These are phyloP conservation scores for Thelonectria rubi DNA, from an alignment of 2,329 filamentous ascomycete species.

Conservation along the genomic window DNA sequence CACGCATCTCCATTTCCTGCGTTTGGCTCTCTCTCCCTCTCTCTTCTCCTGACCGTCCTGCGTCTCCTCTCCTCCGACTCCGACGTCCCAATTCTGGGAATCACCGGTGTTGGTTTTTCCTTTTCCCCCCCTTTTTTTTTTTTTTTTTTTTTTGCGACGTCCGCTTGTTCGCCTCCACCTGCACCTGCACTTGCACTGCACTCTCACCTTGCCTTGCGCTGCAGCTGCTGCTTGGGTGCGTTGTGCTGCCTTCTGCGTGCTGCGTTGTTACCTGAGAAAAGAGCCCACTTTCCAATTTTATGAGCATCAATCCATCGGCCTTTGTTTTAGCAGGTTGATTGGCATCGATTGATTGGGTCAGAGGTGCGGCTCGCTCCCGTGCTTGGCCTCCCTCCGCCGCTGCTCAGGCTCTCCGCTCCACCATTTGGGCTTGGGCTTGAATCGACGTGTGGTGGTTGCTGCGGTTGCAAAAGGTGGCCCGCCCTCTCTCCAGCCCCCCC, in stretches of 20 bases:
- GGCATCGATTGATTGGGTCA: slow-evolving; percentile 8
- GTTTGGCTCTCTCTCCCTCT: background rate
- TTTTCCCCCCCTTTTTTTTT: background rate
- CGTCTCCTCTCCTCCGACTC: slow-evolving; percentile 2
- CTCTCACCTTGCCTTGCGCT: background rate
- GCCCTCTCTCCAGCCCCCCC: slow-evolving; percentile 21
- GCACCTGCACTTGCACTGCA: slow-evolving; percentile 11
- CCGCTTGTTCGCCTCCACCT: slow-evolving; percentile 11
- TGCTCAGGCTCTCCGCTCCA: slow-evolving; percentile 14
- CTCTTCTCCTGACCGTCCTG: background rate
- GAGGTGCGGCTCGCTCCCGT: background rate
- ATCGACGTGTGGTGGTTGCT: slow-evolving; percentile 35
- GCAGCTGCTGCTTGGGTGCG: background rate
- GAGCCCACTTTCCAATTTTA: background rate
- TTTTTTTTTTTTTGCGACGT: background rate
- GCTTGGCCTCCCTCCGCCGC: background rate
- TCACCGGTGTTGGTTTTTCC: background rate
- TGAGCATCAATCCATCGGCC: background rate
- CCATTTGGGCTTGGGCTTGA: slow-evolving; percentile 17
- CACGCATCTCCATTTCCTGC: slow-evolving; percentile 27
- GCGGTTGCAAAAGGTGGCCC: slow-evolving; percentile 40
- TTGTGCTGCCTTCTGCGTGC: slow-evolving; percentile 9
- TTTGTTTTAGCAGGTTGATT: slow-evolving; percentile 10
- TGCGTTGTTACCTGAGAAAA: slow-evolving; percentile 11
- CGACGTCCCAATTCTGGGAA: background rate